Evolutionary conservation across 108 stramenopile species (phyloP).

Genomic region (Nitzschia putrida): DNA sequence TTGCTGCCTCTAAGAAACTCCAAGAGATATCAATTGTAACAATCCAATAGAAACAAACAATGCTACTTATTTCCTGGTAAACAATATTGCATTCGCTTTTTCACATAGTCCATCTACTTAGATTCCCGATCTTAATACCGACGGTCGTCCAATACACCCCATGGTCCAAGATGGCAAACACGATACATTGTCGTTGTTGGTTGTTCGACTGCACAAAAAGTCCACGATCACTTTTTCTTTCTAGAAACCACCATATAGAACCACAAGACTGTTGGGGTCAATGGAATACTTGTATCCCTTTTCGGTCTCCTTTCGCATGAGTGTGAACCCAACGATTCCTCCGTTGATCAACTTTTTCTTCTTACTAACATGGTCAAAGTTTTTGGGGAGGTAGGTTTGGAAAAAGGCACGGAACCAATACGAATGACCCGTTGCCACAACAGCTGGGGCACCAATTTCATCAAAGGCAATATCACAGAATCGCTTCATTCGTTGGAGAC

Average conservation of each 20-base stretch:
- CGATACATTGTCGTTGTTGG: too few relatives aligned
- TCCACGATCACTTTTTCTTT: too few relatives aligned
- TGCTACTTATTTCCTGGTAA: too few relatives aligned
- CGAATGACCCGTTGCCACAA: constrained; percentile 87
- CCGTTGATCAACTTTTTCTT: constrained; percentile 89
- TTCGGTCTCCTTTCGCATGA: constrained; percentile 55
- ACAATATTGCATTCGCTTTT: too few relatives aligned
- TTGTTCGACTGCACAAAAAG: too few relatives aligned
- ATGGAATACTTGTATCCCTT: constrained; percentile 63
- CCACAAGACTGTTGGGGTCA: constrained; percentile 62
- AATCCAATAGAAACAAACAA: too few relatives aligned
- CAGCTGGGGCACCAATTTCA: constrained; percentile 31
- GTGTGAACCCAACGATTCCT: constrained; percentile 71
- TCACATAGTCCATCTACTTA: too few relatives aligned
- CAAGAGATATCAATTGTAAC: too few relatives aligned
- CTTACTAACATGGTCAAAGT: constrained; percentile 64
- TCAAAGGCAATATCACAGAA: constrained; percentile 73
- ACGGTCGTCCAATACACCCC: too few relatives aligned
- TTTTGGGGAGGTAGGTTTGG: constrained; percentile 70
- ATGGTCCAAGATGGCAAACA: too few relatives aligned
- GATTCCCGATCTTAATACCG: too few relatives aligned
- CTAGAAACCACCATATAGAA: constrained; percentile 80
- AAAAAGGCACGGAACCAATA: constrained; percentile 88
- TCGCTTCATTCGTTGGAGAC: constrained; percentile 66
- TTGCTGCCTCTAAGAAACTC: too few relatives aligned